Evolutionary conservation across 257 asterid genomes (phyloP).

Genomic region (Solanum tacnaense): DNA sequence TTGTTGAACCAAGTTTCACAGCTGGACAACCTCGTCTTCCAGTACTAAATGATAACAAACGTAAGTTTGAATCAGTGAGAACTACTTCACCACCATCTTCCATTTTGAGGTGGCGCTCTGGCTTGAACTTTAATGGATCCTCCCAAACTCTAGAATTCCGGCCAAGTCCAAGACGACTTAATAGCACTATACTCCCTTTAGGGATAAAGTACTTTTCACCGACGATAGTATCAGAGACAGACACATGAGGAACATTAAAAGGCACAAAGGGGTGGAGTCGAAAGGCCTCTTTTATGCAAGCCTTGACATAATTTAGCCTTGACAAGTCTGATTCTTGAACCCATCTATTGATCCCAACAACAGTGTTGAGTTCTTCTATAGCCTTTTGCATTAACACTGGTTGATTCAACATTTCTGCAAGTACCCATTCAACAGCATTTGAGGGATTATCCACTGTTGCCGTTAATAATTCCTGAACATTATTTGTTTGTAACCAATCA

Average conservation of each 20-base stretch:
- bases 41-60: not conserved
- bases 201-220: constrained; percentile 24
- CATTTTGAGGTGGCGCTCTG: not conserved
- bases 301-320: constrained; percentile 12
- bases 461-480: constrained; percentile 6
- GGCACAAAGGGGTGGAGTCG: constrained; percentile 15
- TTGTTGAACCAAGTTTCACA: not conserved
- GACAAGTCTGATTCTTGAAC: constrained; percentile 26
- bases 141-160: not conserved
- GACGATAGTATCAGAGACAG: constrained; percentile 2
- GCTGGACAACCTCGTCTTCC: not conserved
- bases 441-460: constrained; percentile 20
- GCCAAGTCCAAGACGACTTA: not conserved
- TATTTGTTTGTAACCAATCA: not conserved
- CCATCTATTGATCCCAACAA: constrained; percentile 8
- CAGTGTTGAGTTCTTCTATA: constrained; percentile 1
- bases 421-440: constrained; percentile 12
- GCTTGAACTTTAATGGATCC: not conserved
- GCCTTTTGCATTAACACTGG: constrained; percentile 10
- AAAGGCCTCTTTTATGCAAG: constrained; percentile 19
- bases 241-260: constrained; percentile 17
- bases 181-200: constrained; percentile 14
- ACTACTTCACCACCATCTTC: not conserved
- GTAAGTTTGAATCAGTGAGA: not conserved
- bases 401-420: constrained; percentile 21